phyloP scores from a whole-genome alignment of 129 eudicot species.

The Ambrosia trifida region DNA sequence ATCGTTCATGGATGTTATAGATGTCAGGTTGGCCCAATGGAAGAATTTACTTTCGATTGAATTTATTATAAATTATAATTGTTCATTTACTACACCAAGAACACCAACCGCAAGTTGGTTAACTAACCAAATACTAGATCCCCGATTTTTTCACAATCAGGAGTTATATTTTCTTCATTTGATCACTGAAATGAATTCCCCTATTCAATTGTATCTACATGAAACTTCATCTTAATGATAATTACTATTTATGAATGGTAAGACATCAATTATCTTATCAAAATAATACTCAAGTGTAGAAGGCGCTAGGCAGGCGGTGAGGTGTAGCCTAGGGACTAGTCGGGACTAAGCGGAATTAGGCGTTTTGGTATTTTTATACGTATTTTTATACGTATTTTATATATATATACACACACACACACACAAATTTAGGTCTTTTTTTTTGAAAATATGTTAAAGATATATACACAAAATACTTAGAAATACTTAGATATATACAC shows the following conservation, averaged over 20 bases:
- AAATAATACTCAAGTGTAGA: too few species aligned
- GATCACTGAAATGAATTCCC: not conserved
- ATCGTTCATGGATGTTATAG: not conserved
- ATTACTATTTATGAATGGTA: not conserved
- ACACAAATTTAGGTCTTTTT: too few species aligned
- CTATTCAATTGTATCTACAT: not conserved
- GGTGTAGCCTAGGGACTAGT: too few species aligned
- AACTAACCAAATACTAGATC: not conserved
- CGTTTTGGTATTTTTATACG: too few species aligned
- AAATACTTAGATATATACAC: too few species aligned
- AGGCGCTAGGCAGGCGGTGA: too few species aligned
- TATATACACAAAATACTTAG: too few species aligned
- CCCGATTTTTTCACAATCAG: not conserved
- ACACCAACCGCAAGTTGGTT: not conserved
- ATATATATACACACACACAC: too few species aligned
- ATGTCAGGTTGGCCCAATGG: not conserved
- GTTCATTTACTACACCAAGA: not conserved
- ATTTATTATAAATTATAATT: conserved; percentile 1
- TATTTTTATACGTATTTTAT: too few species aligned
- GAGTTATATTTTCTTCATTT: not conserved
- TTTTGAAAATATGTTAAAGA: too few species aligned
- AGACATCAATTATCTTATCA: conserved; percentile 14
- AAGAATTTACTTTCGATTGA: not conserved
- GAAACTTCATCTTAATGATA: not conserved
- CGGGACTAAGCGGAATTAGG: too few species aligned